phyloP scores from a whole-genome alignment of 768 basidiomycete species.

The Lanmaoa pseudosensibilis region DNA sequence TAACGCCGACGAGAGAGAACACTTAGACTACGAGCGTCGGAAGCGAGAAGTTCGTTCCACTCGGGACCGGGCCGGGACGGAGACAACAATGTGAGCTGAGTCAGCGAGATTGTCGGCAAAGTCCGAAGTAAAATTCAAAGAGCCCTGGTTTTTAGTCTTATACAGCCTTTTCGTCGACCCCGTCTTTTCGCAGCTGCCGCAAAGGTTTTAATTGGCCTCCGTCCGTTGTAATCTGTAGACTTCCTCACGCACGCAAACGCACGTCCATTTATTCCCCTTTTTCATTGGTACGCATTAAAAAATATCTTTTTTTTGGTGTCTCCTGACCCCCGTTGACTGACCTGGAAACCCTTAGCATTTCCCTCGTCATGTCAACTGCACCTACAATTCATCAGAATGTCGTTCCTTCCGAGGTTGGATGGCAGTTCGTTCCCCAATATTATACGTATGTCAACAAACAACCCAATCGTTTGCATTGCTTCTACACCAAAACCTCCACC shows the following conservation, averaged over 20 bases:
- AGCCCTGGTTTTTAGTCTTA: constrained; percentile 16
- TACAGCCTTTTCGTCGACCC: constrained; percentile 20
- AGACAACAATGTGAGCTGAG: constrained; percentile 18
- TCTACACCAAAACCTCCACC: constrained; percentile 97
- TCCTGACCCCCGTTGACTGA: constrained; percentile 6
- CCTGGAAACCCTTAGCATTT: constrained; percentile 27
- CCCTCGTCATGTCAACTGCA: constrained; percentile 41
- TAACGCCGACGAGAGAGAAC: not conserved
- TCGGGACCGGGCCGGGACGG: not conserved
- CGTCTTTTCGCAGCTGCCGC: constrained; percentile 26
- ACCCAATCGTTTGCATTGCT: constrained; percentile 94
- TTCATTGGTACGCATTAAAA: constrained; percentile 23
- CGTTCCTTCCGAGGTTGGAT: constrained; percentile 93
- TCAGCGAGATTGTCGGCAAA: constrained; percentile 32
- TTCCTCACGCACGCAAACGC: constrained; percentile 35
- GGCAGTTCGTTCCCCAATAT: constrained; percentile 99
- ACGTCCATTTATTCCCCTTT: constrained; percentile 37
- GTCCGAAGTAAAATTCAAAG: constrained; percentile 32
- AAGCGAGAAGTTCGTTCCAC: not conserved
- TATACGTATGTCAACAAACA: constrained; percentile 99
- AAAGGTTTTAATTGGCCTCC: constrained; percentile 29
- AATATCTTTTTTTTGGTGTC: not conserved
- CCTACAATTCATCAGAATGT: constrained; percentile 58
- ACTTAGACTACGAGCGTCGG: not conserved
- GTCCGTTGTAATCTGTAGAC: constrained; percentile 39